Conservation (phyloP, 768 basidiomycete species). For the Auriscalpium microsporum region DNA sequence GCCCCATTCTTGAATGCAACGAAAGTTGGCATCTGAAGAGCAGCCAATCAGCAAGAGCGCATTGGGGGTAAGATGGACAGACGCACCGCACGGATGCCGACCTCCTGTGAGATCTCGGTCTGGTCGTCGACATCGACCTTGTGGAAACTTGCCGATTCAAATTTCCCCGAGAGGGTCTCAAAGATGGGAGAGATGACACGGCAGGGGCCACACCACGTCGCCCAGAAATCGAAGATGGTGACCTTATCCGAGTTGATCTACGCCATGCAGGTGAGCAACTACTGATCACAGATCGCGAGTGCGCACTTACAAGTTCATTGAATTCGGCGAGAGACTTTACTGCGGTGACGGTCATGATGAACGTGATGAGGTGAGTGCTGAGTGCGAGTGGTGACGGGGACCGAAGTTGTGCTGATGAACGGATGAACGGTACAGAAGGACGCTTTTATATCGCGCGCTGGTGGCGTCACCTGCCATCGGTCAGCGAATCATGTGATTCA, state of each 20-base stretch:
- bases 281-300: background rate
- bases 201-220: conserved; percentile 73
- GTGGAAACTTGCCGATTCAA: conserved; percentile 46
- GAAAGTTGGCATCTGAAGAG: conserved; percentile 36
- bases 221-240: conserved; percentile 66
- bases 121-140: conserved; percentile 68
- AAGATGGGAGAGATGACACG: conserved; percentile 55
- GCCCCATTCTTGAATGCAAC: conserved; percentile 27
- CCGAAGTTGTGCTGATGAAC: background rate
- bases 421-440: background rate
- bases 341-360: background rate
- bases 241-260: conserved; percentile 40
- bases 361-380: background rate
- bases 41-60: background rate
- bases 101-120: conserved; percentile 44
- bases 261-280: background rate
- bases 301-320: background rate
- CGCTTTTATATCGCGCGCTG: background rate
- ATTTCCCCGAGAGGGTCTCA: conserved; percentile 37
- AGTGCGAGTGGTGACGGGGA: background rate
- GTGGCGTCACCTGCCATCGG: background rate
- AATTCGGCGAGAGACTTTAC: background rate
- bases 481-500: background rate
- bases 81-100: conserved; percentile 54
- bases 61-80: background rate